Conservation (phyloP, 2,329 filamentous ascomycete species). For the Xylariaceae sp. region DNA sequence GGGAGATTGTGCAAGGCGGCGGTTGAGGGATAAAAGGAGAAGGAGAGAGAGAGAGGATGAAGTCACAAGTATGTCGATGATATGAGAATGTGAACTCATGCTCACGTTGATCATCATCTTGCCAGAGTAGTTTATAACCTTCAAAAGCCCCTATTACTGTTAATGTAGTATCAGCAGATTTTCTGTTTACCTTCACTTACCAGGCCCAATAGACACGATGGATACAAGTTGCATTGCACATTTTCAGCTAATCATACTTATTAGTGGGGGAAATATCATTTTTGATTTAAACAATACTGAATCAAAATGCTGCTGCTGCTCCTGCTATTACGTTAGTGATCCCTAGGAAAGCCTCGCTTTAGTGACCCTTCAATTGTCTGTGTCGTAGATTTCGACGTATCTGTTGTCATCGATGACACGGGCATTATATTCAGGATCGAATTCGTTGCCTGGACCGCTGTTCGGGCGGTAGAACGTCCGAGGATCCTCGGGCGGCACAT, state of each 20-base stretch:
- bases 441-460: not conserved
- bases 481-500: no score
- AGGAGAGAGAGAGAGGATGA: not conserved
- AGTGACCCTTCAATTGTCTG: no score
- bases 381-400: no score
- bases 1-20: conserved; percentile 13
- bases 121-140: not conserved
- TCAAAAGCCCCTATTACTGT: no score
- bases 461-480: not conserved
- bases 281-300: no score
- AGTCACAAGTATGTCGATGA: not conserved
- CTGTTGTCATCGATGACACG: not conserved
- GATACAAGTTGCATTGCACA: no score
- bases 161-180: not conserved
- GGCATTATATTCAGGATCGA: not conserved
- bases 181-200: not conserved
- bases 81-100: not conserved
- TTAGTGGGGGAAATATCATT: no score
- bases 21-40: not conserved
- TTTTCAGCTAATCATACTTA: no score
- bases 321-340: no score
- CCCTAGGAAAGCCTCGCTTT: no score
- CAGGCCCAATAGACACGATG: no score
- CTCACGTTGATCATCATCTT: not conserved
- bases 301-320: no score